Conservation (phyloP, 768 basidiomycete genomes). For the Pholiota conissans region DNA sequence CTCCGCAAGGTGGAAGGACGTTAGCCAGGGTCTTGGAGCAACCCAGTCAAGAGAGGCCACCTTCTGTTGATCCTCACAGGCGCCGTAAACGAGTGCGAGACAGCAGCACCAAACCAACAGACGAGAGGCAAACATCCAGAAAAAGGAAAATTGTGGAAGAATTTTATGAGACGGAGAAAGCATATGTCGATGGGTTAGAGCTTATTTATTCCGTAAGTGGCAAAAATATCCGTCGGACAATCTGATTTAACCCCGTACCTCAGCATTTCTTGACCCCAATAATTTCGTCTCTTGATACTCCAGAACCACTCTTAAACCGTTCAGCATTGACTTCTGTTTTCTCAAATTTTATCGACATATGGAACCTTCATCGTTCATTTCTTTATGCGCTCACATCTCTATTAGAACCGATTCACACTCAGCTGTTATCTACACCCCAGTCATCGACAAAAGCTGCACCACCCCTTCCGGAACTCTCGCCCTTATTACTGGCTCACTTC, state of each 20-base stretch:
- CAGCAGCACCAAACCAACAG: conserved; percentile 36
- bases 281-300: conserved; percentile 68
- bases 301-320: conserved; percentile 68
- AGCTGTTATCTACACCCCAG: conserved; percentile 8
- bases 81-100: conserved; percentile 38
- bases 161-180: conserved; percentile 78
- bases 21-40: conserved; percentile 11
- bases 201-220: conserved; percentile 78
- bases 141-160: conserved; percentile 74
- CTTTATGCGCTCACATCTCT: conserved; percentile 57
- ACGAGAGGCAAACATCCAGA: conserved; percentile 54
- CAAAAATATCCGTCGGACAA: conserved; percentile 1
- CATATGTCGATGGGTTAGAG: conserved; percentile 81
- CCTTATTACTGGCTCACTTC: conserved; percentile 73
- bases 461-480: conserved; percentile 31
- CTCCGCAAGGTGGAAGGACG: conserved; percentile 14
- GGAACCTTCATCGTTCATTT: conserved; percentile 83
- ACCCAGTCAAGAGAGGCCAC: conserved; percentile 31
- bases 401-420: conserved; percentile 23
- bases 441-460: conserved; percentile 3
- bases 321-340: conserved; percentile 72
- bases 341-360: conserved; percentile 89
- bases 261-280: conserved; percentile 85
- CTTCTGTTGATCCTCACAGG: conserved; percentile 39
- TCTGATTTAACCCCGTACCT: conserved; percentile 5